Conservation (phyloP, 129 eudicot genomes). For the Tagetes patula region DNA sequence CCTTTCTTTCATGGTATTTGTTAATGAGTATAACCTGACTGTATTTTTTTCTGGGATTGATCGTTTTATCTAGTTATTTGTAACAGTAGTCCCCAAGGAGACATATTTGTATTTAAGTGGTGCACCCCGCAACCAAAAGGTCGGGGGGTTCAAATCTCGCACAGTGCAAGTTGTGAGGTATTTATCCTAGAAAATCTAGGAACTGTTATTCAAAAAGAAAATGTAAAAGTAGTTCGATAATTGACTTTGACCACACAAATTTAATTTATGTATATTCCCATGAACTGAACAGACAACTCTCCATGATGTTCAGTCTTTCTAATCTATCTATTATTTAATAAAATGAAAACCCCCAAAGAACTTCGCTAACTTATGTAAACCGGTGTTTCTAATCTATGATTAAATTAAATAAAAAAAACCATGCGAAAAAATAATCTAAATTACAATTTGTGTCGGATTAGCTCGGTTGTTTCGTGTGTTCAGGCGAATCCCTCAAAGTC, state of each 20-base stretch:
- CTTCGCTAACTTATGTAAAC: constrained; percentile 23
- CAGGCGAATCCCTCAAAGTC: constrained; percentile 28
- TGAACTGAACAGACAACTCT: constrained; percentile 17
- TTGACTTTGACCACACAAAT: constrained; percentile 18
- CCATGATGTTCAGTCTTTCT: constrained; percentile 18
- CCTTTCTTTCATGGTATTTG: not conserved
- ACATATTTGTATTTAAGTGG: too few species aligned
- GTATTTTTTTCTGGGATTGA: not conserved
- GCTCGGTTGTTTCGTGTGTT: not conserved
- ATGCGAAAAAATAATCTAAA: constrained; percentile 24
- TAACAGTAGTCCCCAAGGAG: not conserved
- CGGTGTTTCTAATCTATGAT: constrained; percentile 16
- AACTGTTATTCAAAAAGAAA: too few species aligned
- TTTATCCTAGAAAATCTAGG: too few species aligned
- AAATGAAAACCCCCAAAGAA: not conserved
- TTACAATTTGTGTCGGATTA: constrained; percentile 4
- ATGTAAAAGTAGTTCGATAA: not conserved
- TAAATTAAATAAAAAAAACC: constrained; percentile 20
- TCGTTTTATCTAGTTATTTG: not conserved
- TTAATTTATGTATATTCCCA: constrained; percentile 26
- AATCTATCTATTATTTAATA: too few species aligned
- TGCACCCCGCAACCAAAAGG: too few species aligned
- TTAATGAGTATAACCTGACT: not conserved
- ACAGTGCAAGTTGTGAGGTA: too few species aligned
- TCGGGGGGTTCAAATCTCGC: too few species aligned